Percentiles rank a stretch among this genome's conserved stretches.
Evolutionary conservation across 2,329 filamentous ascomycete genomes (phyloP).

Genomic region (Fusarium napiforme): DNA sequence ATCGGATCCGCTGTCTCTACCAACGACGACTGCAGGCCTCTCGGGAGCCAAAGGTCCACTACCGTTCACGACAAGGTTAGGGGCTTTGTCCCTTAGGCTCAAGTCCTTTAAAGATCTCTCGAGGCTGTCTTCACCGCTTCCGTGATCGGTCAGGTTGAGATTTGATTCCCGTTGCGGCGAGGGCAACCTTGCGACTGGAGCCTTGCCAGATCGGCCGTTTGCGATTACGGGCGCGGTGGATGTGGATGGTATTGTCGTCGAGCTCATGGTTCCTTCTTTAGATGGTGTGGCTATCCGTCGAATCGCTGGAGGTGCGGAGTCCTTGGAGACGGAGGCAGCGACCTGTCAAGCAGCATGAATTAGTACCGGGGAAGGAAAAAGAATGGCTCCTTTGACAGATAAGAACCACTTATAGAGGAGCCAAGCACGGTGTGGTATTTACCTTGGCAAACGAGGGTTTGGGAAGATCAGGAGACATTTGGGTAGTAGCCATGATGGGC

Average conservation of each 20-base stretch:
- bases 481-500: slow-evolving; percentile 59
- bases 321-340: slow-evolving; percentile 56
- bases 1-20: slow-evolving; percentile 62
- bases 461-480: slow-evolving; percentile 58
- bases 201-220: slow-evolving; percentile 40
- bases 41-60: slow-evolving; percentile 55
- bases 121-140: slow-evolving; percentile 43
- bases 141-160: slow-evolving; percentile 21
- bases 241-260: slow-evolving; percentile 22
- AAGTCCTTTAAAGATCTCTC: slow-evolving; percentile 47
- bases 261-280: slow-evolving; percentile 40
- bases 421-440: slow-evolving; percentile 31
- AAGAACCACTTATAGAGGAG: slow-evolving; percentile 19
- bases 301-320: slow-evolving; percentile 45
- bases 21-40: slow-evolving; percentile 47
- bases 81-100: slow-evolving; percentile 46
- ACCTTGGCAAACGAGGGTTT: slow-evolving; percentile 84
- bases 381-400: slow-evolving; percentile 5
- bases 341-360: slow-evolving; percentile 52
- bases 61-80: slow-evolving; percentile 61
- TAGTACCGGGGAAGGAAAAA: slow-evolving; percentile 26
- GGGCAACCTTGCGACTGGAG: slow-evolving; percentile 27
- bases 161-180: slow-evolving; percentile 34
- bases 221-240: slow-evolving; percentile 42
- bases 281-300: slow-evolving; percentile 42